Evolutionary conservation across 768 basidiomycete genomes (phyloP), one percentile per base, ranked within the genome.

Genomic region (Xerocomellus intermedius): DNA sequence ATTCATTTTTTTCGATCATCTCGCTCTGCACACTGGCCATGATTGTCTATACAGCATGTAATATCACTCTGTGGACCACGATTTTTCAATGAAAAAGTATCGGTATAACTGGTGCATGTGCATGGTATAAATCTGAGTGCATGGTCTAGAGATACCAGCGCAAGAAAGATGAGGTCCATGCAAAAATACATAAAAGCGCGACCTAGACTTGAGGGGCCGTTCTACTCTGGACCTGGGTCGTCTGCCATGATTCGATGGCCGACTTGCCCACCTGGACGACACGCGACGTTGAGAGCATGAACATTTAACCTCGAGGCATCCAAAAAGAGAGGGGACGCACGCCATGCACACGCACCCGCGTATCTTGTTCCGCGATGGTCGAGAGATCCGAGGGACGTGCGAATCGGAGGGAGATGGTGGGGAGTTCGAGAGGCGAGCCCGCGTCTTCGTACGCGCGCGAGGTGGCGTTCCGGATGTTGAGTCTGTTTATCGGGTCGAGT

Each of bases 401-500:
- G 47, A 70, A 69, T 3, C 37, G 62, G 46, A 70, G 60, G n/a
- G 68, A 59, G 10, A 58, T 16, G 22, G 36, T n/a, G 14, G 66
- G 42, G 16, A 63, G 48, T 4, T 66, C 63, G 45, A 61, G 8
- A 2, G 50, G 35, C 9, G 48, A 7, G 5, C 24, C 19, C 6
- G 33, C 38, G 24, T 50, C 50, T 8, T 59, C 51, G 52, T 62
- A 65, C 0, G 41, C 46, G 35, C 62, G 58, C 1, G 57, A 52
- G 10, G 61, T 53, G 37, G 68, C 61, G 5, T 68, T 56, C 9
- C 68, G 62, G 35, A 69, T 55, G 56, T 69, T 69, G 42, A 69
- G 60, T 12, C 68, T 55, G 19, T 26, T 3, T 4, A 6, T 13
- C 12, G 16, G 22, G 17, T 24, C 24, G 24, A 24, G 42, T 3